Evolutionary conservation across 495 filamentous ascomycete species (phyloP).

Genomic region (Penicillium herquei): DNA sequence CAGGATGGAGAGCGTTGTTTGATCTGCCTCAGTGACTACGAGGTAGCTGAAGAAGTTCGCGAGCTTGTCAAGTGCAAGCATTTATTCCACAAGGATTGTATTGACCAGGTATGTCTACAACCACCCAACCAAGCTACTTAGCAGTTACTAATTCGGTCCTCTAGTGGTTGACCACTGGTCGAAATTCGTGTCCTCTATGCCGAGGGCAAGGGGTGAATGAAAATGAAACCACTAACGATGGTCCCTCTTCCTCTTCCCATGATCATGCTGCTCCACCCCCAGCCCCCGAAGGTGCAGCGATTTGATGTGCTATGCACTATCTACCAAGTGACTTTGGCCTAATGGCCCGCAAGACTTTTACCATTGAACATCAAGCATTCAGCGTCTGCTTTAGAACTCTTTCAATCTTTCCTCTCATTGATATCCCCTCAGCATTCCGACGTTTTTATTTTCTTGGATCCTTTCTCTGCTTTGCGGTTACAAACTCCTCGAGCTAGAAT

Average conservation of each 20-base stretch:
- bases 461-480: not conserved
- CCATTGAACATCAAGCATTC: slow-evolving; percentile 34
- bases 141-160: slow-evolving; percentile 8
- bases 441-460: not conserved
- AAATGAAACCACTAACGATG: slow-evolving; percentile 18
- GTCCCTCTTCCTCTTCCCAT: not conserved
- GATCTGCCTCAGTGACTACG: slow-evolving; percentile 72
- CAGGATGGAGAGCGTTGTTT: slow-evolving; percentile 63
- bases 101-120: slow-evolving; percentile 62
- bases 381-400: slow-evolving; percentile 34
- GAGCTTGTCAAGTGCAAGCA: slow-evolving; percentile 66
- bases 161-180: slow-evolving; percentile 76
- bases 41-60: slow-evolving; percentile 60
- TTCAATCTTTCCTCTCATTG: slow-evolving; percentile 30
- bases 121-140: not conserved
- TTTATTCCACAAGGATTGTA: slow-evolving; percentile 71
- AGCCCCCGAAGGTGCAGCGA: slow-evolving; percentile 21
- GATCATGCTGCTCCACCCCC: slow-evolving; percentile 17
- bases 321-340: not conserved
- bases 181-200: slow-evolving; percentile 76
- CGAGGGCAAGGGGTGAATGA: slow-evolving; percentile 64
- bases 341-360: slow-evolving; percentile 9
- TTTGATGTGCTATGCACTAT: slow-evolving; percentile 12
- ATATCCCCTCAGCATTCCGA: slow-evolving; percentile 29
- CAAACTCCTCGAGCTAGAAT: not conserved